These are phyloP conservation scores for Beta corolliflora DNA, from an alignment of 179 eudicot genomes.

Conservation along the genomic window DNA sequence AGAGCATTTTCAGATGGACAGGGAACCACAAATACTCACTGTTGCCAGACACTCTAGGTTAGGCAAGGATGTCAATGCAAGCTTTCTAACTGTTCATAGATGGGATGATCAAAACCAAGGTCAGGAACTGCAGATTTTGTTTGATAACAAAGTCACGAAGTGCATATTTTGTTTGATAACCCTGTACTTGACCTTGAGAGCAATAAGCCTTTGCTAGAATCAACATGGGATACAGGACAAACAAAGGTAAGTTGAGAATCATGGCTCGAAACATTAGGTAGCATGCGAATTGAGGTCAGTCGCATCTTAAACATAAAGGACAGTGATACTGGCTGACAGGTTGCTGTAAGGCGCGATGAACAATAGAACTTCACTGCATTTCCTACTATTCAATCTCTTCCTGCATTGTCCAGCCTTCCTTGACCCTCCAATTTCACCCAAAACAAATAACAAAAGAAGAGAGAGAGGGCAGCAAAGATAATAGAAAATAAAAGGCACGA, in stretches of 20 bases:
- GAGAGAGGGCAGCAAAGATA: not conserved
- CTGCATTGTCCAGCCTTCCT: not conserved
- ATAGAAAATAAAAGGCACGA: not conserved
- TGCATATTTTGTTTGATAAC: too few relatives aligned
- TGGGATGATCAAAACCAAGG: too few relatives aligned
- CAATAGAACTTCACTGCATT: not conserved
- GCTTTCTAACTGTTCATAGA: too few relatives aligned
- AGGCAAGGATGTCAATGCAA: too few relatives aligned
- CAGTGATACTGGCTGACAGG: not conserved
- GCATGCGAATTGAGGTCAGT: not conserved
- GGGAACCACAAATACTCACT: too few relatives aligned
- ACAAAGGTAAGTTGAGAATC: not conserved
- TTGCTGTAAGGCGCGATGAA: not conserved
- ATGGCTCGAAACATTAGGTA: not conserved
- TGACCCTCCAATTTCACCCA: not conserved
- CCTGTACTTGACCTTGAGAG: too few relatives aligned
- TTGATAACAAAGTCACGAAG: too few relatives aligned
- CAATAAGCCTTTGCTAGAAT: not conserved
- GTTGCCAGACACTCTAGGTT: too few relatives aligned
- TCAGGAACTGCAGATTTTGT: too few relatives aligned
- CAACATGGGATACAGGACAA: not conserved
- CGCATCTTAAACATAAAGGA: not conserved
- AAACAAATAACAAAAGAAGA: not conserved
- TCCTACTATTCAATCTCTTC: not conserved
- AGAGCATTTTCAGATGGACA: too few relatives aligned